Conservation (phyloP, 1,284 basidiomycete species). For the Baeospora myosura region DNA sequence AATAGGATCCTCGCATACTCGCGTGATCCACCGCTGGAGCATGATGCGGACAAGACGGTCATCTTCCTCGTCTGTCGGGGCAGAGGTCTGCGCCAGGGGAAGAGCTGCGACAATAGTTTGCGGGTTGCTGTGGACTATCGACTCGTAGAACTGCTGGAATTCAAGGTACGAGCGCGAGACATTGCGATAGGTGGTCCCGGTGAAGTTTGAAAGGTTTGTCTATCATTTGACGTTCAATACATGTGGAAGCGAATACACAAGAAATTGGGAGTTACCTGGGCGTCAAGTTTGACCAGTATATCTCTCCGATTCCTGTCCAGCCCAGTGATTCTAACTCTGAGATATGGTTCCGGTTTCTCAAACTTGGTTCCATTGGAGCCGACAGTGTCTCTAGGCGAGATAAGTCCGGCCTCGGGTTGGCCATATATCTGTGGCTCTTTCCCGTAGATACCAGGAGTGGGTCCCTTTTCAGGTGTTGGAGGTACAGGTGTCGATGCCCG, state of each 20-base stretch:
- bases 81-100: constrained; percentile 86
- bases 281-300: constrained; percentile 86
- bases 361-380: constrained; percentile 60
- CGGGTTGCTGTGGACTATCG: constrained; percentile 75
- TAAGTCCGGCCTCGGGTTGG: constrained; percentile 70
- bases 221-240: constrained; percentile 25
- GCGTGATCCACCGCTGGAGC: constrained; percentile 86
- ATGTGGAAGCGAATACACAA: constrained; percentile 2
- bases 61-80: constrained; percentile 92
- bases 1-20: constrained; percentile 85
- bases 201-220: constrained; percentile 91
- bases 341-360: constrained; percentile 73
- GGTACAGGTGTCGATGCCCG: constrained; percentile 36
- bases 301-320: constrained; percentile 91
- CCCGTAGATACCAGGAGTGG: constrained; percentile 54
- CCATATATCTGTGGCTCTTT: constrained; percentile 79
- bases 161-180: constrained; percentile 87
- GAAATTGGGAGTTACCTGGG: constrained; percentile 51
- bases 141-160: constrained; percentile 87
- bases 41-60: constrained; percentile 88
- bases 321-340: constrained; percentile 81
- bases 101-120: constrained; percentile 90
- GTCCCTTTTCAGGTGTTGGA: constrained; percentile 41
- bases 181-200: constrained; percentile 82
- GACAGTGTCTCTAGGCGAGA: constrained; percentile 61